Evolutionary conservation across 2,329 filamentous ascomycete genomes (phyloP), one percentile per base, ranked within the genome.

Genomic region (Dendrostoma leiphaemia): DNA sequence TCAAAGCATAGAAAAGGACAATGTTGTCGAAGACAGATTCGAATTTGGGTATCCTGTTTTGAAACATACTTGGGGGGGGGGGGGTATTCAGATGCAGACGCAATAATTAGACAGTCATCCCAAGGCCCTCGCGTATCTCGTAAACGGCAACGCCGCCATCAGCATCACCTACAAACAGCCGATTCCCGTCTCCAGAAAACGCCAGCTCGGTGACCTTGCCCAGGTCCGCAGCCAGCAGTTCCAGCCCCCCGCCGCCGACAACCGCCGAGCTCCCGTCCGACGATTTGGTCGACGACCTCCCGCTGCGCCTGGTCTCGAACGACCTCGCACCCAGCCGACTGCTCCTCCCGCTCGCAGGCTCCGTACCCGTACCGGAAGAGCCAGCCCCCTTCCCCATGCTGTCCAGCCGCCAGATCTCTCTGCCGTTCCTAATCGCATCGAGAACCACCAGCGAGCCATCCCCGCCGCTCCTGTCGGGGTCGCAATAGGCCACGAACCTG

Each of bases 401-500:
- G 66, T 69, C 70, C 68, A 73, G 43, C 56, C 65, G 68, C 71
- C 71, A 74, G 8, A 73, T 59, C 58, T 70, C 64, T 12, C 63
- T 59, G 4, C 69, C 68, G 3, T 66, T 69, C 51, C 66, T 67
- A 19, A 40, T 50, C 15, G 71, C 68, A 45, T 74, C 71, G n/a
- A 74, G 52, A 9, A 74, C 64, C 24, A 66, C 67, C 6, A 74
- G 50, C 19, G 60, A 65, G 5, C 70, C 70, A 4, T 24, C 23
- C 13, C 69, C 57, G 1, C 65, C 65, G 8, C 68, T 67, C 12
- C 65, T 69, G 15, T 63, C 64, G 1, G 67, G 63, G 43, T 74
- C 65, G 59, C 71, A 73, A 58, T 73, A 74, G 1, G 71, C 71
- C 19, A 74, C 67, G 38, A 68, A 71, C 6, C 71, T 66, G 49